phyloP scores from a whole-genome alignment of 176 grass and related monocot species.

The Rhynchospora pubera region DNA sequence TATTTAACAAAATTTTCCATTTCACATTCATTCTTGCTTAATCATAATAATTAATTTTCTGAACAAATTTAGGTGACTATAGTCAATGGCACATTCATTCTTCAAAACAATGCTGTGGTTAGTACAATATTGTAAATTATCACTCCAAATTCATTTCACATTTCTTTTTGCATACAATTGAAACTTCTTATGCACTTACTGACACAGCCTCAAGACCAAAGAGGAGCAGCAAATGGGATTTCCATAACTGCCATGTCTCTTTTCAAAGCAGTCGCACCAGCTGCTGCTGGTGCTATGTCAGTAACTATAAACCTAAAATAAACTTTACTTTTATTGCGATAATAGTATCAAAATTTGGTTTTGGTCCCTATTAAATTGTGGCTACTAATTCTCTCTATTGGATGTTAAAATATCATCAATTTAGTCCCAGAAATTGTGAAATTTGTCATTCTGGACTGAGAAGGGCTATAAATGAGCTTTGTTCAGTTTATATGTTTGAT shows the following conservation, averaged over 20 bases:
- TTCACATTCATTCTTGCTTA: no score
- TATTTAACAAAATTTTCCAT: background rate
- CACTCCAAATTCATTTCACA: background rate
- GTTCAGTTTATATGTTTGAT: background rate
- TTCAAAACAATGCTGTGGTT: slow-evolving; percentile 78
- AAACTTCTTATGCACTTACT: background rate
- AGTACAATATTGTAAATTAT: background rate
- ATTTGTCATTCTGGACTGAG: background rate
- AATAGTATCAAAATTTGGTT: background rate
- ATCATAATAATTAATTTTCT: background rate
- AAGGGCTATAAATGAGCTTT: background rate
- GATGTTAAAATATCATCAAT: background rate
- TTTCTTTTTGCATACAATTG: background rate
- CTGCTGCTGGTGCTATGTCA: slow-evolving; percentile 57
- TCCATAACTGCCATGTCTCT: slow-evolving; percentile 53
- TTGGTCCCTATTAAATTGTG: background rate
- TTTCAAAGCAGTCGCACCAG: slow-evolving; percentile 63
- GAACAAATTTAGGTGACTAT: slow-evolving; percentile 52
- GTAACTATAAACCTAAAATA: slow-evolving; percentile 14
- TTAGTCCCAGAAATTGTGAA: background rate
- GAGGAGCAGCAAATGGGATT: slow-evolving; percentile 65
- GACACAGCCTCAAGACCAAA: slow-evolving; percentile 58
- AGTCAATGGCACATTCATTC: slow-evolving; percentile 49
- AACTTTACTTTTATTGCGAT: background rate
- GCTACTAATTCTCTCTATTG: background rate